These are phyloP conservation scores for Groenewaldozyma auringiensis DNA, from an alignment of 1,139 yeast genomes.

Conservation along the genomic window DNA sequence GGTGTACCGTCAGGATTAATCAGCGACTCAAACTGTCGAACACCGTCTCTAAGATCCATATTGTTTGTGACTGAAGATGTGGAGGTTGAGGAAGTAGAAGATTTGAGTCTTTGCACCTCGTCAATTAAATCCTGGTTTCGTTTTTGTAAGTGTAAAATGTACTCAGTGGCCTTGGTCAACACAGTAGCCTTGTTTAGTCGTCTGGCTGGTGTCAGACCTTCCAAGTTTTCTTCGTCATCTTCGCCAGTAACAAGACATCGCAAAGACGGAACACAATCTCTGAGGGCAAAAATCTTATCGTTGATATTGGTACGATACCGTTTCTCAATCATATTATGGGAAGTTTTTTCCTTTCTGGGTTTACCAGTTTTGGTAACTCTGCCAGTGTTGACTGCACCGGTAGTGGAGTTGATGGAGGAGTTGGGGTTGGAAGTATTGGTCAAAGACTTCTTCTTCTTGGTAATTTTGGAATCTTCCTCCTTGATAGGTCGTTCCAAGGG, in stretches of 20 bases:
- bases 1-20: slow-evolving; percentile 7
- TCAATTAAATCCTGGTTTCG: slow-evolving; percentile 51
- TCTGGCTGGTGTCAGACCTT: slow-evolving; percentile 81
- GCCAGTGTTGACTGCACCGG: slow-evolving; percentile 14
- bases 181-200: slow-evolving; percentile 87
- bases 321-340: slow-evolving; percentile 78
- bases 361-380: slow-evolving; percentile 22
- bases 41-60: slow-evolving; percentile 8
- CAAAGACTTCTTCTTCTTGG: background rate
- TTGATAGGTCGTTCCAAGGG: background rate
- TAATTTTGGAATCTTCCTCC: background rate
- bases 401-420: slow-evolving; percentile 2
- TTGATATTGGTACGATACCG: slow-evolving; percentile 72
- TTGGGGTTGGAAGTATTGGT: too few species aligned
- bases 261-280: slow-evolving; percentile 67
- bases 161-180: slow-evolving; percentile 82
- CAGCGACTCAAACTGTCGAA: background rate
- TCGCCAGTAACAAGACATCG: slow-evolving; percentile 29
- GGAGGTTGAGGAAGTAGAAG: background rate
- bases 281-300: slow-evolving; percentile 58
- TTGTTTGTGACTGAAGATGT: background rate
- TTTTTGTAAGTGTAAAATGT: slow-evolving; percentile 70
- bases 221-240: slow-evolving; percentile 45
- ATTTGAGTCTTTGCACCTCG: slow-evolving; percentile 44
- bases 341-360: slow-evolving; percentile 44